These are phyloP conservation scores for Austroboletus novae-zelandiae DNA, from an alignment of 1,284 basidiomycete genomes.

Conservation along the genomic window DNA sequence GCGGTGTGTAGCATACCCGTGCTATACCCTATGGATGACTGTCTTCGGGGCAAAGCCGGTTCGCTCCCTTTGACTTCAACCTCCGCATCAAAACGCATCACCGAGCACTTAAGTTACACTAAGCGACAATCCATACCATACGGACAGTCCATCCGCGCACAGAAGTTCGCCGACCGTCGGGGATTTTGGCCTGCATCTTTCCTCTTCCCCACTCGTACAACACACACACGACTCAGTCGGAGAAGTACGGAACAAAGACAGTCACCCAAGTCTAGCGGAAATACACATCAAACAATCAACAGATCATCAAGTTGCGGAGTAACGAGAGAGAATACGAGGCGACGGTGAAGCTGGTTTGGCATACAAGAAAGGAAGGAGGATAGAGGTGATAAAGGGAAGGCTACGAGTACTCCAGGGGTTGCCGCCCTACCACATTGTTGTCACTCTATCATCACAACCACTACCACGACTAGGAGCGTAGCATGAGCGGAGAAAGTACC, in stretches of 20 bases:
- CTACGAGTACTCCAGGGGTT: conserved; percentile 14
- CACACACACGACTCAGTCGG: conserved; percentile 38
- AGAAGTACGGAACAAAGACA: conserved; percentile 33
- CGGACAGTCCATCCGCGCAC: conserved; percentile 5
- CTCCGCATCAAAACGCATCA: too few species aligned
- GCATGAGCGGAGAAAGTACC: conserved; percentile 29
- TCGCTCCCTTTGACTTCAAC: too few species aligned
- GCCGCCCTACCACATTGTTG: conserved; percentile 37
- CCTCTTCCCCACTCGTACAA: conserved; percentile 18
- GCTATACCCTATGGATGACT: too few species aligned
- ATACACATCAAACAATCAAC: conserved; percentile 23
- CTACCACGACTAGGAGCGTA: conserved; percentile 31
- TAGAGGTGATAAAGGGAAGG: conserved; percentile 9
- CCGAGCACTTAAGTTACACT: too few species aligned
- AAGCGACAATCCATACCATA: too few species aligned
- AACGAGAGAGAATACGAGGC: conserved; percentile 29
- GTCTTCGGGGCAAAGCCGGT: too few species aligned
- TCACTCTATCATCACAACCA: conserved; percentile 47
- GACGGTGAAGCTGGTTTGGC: conserved; percentile 18
- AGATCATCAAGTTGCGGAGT: conserved; percentile 29
- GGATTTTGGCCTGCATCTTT: conserved; percentile 4
- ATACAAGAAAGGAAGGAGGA: neutral
- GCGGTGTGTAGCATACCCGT: too few species aligned
- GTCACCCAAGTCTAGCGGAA: neutral
- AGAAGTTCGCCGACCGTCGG: conserved; percentile 1